Base-by-base conservation (phyloP, 345 rosid species). In the Brassica incana region DNA sequence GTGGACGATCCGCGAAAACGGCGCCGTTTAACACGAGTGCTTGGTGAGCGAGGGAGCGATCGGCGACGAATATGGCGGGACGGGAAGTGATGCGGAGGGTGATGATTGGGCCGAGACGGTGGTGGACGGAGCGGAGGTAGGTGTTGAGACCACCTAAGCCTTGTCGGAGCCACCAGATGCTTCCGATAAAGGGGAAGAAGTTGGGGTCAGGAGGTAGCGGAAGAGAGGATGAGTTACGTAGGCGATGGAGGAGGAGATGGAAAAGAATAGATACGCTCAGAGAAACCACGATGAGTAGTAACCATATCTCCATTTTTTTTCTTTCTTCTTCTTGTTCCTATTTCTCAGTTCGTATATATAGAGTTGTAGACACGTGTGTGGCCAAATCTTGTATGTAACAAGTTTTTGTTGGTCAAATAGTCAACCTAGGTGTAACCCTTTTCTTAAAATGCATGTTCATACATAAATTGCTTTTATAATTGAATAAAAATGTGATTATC, bases 1-100 rank as follows among this genome's bases (percentile, higher is more conserved):
- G 79, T 45, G 85, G 81, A 25, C 83, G 81, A 23, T 80, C 80
- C 1, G 83, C 79, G 29, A 80, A 80, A 1, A 73, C 70, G 35
- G 80, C 75, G 2, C 83, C 81, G 62, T 79, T 67, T 11, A 23
- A 12, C 40, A 83, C 50, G 12, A 83, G 76, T 54, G 83, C 83
- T 5, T 80, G 69, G 33, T 77, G 83, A 27, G 85, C 72, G 2
- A 80, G 61, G 27, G 82, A 77, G n/a, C 62, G 71, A 29, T 70
- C 79, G 8, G 84, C 74, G n/a, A 83, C 18, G 40, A 77, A 65
- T 60, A 80, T 80, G 3, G 73, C 14, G 5, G 83, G 86, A 3
- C 58, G 38, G 8, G 77, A 72, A 69, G 81, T 73, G 36, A 83
- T 29, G 10, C 35, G 78, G 32, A 83, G 58, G 3, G 58, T n/a